These are phyloP conservation scores for Zymoseptoria crescenta DNA, from an alignment of 2,329 filamentous ascomycete genomes.

Conservation along the genomic window DNA sequence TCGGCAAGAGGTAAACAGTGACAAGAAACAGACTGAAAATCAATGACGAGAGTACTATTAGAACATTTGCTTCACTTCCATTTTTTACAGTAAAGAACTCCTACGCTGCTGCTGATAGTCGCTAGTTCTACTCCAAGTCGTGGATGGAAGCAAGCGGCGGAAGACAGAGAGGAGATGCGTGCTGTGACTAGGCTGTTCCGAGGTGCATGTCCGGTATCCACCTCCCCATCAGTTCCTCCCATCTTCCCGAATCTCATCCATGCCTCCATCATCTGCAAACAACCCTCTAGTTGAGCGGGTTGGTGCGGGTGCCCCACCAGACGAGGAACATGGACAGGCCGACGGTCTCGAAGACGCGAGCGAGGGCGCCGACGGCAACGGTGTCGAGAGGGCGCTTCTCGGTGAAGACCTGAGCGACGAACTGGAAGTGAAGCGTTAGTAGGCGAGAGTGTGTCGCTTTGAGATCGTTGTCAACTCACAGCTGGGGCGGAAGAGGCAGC, in stretches of 20 bases:
- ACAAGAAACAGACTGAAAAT: background rate
- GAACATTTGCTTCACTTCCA: conserved; percentile 2
- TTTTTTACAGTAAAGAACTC: conserved; percentile 3
- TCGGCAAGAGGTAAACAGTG: background rate
- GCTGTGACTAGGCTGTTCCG: background rate
- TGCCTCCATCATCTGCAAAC: background rate
- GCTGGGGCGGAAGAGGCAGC: conserved; percentile 79
- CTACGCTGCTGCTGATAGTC: background rate
- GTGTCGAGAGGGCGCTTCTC: conserved; percentile 91
- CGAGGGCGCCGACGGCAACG: conserved; percentile 73
- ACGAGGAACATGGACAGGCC: conserved; percentile 87
- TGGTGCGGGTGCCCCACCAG: conserved; percentile 95
- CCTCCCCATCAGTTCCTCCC: conserved; percentile 2
- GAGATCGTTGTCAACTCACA: conserved; percentile 47
- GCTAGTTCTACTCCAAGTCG: background rate
- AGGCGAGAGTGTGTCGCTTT: background rate
- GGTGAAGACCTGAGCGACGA: conserved; percentile 76
- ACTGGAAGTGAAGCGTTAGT: conserved; percentile 44
- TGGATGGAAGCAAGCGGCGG: background rate
- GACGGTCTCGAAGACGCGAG: conserved; percentile 86
- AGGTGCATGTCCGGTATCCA: background rate
- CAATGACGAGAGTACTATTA: background rate
- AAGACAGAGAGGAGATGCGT: background rate
- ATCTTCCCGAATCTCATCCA: background rate
- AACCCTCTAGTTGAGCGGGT: conserved; percentile 61